Base-by-base conservation (phyloP, 257 asterid genomes). In the Striga asiatica region DNA sequence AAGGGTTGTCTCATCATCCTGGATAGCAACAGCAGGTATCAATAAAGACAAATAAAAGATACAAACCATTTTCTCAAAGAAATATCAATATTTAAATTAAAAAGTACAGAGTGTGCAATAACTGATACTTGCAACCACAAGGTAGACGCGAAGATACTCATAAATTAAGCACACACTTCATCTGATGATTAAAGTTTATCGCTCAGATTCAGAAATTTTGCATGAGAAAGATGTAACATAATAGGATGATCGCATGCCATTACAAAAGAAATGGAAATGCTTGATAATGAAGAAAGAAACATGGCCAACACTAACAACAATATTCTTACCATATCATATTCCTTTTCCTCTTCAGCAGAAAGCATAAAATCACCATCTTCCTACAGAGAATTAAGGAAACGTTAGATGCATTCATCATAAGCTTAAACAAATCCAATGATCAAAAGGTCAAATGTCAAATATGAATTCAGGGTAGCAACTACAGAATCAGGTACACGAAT, bases 1-100 rank as follows among this genome's bases (percentile, higher is more conserved):
- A 68, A 92, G 75, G 45, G 98, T 88, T 42, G 97, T 76, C 71
- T 92, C 98, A 48, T 92, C 98, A 76, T 88, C 98, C 98, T 88
- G 76, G 68, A 71, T 22, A 58, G 50, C 56, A 50, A 62, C 47
- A 34, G 22, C 59, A 66, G 34, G 65, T 27, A 35, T 39, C 31
- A 62, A 60, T 35, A 46, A 56, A 37, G 37, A 46, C 5, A 14
- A 8, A n/a, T n/a, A n/a, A 13, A 18, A 39, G 32, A 46, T 56
- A 27, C 55, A 50, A 50, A 42, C 50, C 38, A 50, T 8, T 66
- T 48, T 46, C 41, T 32, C 45, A 11, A 39, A 35, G 13, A 51
- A 24, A n/a, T 17, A 52, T 42, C 35, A 46, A 65, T 48, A 50
- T 24, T 43, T 10, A 21, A 41, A 53, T 59, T 14, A 35, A 55